These are phyloP conservation scores for Aspergillus sp. DNA, from an alignment of 2,329 filamentous ascomycete species.

Conservation along the genomic window DNA sequence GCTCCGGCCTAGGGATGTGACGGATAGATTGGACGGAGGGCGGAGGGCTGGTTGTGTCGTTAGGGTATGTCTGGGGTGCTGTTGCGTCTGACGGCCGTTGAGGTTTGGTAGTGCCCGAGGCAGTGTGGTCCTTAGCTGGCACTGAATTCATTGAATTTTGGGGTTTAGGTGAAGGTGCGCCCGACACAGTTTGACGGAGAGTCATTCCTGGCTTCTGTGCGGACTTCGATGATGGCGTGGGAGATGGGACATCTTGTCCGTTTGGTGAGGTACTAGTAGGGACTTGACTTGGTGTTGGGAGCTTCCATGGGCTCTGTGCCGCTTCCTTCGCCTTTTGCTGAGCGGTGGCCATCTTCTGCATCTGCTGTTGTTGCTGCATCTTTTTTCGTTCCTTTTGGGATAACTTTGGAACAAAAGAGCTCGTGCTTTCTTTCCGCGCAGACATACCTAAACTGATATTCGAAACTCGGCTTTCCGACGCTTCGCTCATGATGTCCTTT, in stretches of 20 bases:
- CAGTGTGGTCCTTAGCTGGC: conserved; percentile 47
- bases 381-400: conserved; percentile 93
- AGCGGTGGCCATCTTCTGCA: conserved; percentile 42
- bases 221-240: conserved; percentile 24
- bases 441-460: conserved; percentile 55
- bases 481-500: conserved; percentile 72
- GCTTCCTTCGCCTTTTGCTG: conserved; percentile 36
- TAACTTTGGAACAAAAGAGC: conserved; percentile 58
- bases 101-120: conserved; percentile 19
- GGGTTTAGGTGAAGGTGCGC: conserved; percentile 34
- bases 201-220: conserved; percentile 53
- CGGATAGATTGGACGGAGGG: conserved; percentile 46
- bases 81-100: conserved; percentile 26
- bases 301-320: conserved; percentile 64
- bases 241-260: conserved; percentile 10
- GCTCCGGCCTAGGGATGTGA: conserved; percentile 47
- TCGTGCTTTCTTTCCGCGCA: conserved; percentile 42
- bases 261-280: conserved; percentile 34
- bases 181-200: conserved; percentile 61
- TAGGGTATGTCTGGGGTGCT: conserved; percentile 35
- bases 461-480: conserved; percentile 52
- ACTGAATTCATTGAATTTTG: conserved; percentile 40
- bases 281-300: conserved; percentile 25
- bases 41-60: conserved; percentile 23
- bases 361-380: conserved; percentile 70